Base-by-base conservation (phyloP, 176 grass and related monocot species). In the Cocos nucifera region DNA sequence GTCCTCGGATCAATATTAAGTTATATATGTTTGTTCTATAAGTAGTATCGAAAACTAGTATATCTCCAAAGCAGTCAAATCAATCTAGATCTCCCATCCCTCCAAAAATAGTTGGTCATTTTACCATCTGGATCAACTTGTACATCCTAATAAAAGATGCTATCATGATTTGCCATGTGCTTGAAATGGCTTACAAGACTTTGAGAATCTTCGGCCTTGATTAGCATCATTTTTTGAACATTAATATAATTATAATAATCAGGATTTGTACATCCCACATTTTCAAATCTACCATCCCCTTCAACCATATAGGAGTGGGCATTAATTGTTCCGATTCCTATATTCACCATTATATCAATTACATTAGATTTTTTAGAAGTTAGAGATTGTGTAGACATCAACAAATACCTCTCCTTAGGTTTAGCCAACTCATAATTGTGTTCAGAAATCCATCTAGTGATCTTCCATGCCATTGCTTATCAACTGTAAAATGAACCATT, bases 41-140 rank as follows among this genome's bases (percentile, higher is more conserved):
- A 72, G 77, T 88, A 8, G 80, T 81, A 63, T 94, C 77, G 22
- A 88, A 94, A 65, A 94, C 74, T 3, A 94, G 58, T 1, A 94
- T 80, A 53, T 88, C 89, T 39, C 89, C 67, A 6, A 94, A 94
- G 51, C 69, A 80, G 54, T 84, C 84, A 48, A 94, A 73, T 94
- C 84, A 9, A 70, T 62, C 77, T 83, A 59, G 82, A 78, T 62
- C 80, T 75, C n/a, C 80, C 84, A 61, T 94, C 77, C 22, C 80
- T 72, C 89, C 84, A 94, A 57, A 88, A 88, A 67, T n/a, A 88
- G 79, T 65, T 72, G 75, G 73, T 84, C 54, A 26, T 84, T 59
- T 63, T 73, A 21, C 80, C 71, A 58, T 62, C 77, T 67, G 50
- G 58, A 50, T 88, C 89, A 22, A 85, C 49, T 19, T 17, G 16